Percentiles rank a stretch among this genome's conserved stretches.
These are phyloP conservation scores for Nannizziopsis arthrosporioides DNA, from an alignment of 2,329 filamentous ascomycete species.

Conservation along the genomic window DNA sequence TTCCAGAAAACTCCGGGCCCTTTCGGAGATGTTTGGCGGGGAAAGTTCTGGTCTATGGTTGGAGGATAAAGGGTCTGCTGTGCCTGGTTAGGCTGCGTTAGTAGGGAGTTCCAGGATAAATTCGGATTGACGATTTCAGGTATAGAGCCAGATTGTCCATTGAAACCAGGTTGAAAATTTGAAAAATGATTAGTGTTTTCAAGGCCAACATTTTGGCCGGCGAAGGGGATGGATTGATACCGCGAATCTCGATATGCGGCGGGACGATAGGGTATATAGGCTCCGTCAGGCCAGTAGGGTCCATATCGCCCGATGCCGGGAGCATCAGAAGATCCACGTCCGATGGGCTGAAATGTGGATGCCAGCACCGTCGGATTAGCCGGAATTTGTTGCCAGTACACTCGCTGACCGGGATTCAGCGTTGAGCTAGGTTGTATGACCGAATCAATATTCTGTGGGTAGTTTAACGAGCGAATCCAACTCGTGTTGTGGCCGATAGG, in stretches of 20 bases:
- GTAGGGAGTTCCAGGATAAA: conserved; percentile 25
- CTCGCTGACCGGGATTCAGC: conserved; percentile 30
- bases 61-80: conserved; percentile 20
- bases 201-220: conserved; percentile 18
- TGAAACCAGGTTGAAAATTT: conserved; percentile 22
- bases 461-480: conserved; percentile 35
- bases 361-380: conserved; percentile 49
- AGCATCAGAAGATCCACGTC: conserved; percentile 47
- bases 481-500: conserved; percentile 27
- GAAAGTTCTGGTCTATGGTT: conserved; percentile 25
- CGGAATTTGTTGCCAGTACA: conserved; percentile 36
- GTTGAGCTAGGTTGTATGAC: conserved; percentile 47
- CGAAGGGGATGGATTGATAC: conserved; percentile 15
- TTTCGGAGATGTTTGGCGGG: conserved; percentile 25
- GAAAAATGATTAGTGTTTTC: conserved; percentile 22
- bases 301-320: conserved; percentile 48
- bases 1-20: conserved; percentile 15
- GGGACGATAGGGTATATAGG: conserved; percentile 48
- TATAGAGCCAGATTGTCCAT: conserved; percentile 20
- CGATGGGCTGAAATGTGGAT: conserved; percentile 37
- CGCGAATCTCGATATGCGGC: conserved; percentile 46
- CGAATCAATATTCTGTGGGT: conserved; percentile 47
- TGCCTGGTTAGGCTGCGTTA: conserved; percentile 15
- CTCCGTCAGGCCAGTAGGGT: conserved; percentile 54
- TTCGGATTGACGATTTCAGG: conserved; percentile 20